Percentiles rank a stretch among this genome's conserved stretches.
phyloP scores from a whole-genome alignment of 2,329 filamentous ascomycete species.

The Colletotrichum higginsianum region DNA sequence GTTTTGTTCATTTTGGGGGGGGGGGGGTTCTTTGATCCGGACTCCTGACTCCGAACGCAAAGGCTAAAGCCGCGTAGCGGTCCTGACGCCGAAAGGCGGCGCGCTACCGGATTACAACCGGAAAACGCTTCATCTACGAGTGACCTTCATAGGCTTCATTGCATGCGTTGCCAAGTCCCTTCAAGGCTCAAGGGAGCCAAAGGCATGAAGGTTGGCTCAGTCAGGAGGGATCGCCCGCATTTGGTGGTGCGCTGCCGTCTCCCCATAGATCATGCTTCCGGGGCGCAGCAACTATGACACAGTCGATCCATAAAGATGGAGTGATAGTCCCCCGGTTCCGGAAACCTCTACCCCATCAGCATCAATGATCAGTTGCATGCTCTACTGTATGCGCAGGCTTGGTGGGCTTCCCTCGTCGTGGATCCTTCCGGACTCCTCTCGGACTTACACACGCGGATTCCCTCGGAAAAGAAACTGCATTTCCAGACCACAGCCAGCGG shows the following conservation, averaged over 20 bases:
- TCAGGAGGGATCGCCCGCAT: neutral
- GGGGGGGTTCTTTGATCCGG: too few relatives aligned
- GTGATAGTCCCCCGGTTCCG: neutral
- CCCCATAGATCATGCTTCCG: neutral
- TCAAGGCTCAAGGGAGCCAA: neutral
- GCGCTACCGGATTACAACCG: neutral
- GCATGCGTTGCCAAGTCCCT: neutral
- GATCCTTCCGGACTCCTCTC: slow-evolving; percentile 24
- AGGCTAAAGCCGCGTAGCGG: neutral
- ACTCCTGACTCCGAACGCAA: too few relatives aligned
- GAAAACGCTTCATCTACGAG: neutral
- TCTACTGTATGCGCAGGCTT: too few relatives aligned
- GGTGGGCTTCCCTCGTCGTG: neutral
- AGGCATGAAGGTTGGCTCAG: too few relatives aligned
- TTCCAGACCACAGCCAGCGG: neutral
- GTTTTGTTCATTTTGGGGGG: neutral
- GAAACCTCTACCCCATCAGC: neutral
- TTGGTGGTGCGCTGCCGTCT: neutral
- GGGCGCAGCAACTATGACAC: slow-evolving; percentile 3
- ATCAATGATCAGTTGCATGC: neutral
- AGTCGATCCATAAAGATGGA: neutral
- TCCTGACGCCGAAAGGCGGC: neutral
- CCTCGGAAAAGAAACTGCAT: slow-evolving; percentile 6
- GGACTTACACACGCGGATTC: slow-evolving; percentile 18
- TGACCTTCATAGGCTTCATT: too few relatives aligned